A percentile compares a stretch with the other conserved stretches of the same genome.
Conservation (phyloP, 805 yeast species). For the Suhomyces sp. region DNA sequence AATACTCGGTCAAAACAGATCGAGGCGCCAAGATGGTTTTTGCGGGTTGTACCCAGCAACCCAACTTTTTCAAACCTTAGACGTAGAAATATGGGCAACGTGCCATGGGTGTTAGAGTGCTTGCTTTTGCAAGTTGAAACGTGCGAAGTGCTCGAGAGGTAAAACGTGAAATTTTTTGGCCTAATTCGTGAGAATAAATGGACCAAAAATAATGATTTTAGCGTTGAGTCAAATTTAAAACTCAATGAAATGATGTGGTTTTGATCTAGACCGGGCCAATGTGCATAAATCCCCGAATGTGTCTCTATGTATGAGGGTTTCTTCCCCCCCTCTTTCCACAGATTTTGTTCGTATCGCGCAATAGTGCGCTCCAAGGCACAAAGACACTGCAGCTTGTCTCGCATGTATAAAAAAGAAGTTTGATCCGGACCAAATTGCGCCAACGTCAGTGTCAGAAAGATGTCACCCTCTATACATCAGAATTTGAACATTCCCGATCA, state of each 20-base stretch:
- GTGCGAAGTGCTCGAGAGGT: background rate
- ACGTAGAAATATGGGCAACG: background rate
- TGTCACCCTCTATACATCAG: background rate
- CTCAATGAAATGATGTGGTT: background rate
- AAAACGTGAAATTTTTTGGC: too few relatives aligned
- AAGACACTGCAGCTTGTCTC: background rate
- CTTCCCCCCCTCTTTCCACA: background rate
- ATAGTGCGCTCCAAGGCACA: background rate
- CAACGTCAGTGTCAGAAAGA: background rate
- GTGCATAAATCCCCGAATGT: background rate
- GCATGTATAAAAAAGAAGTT: background rate
- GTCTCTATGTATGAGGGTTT: background rate
- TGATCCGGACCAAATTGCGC: background rate
- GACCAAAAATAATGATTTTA: too few relatives aligned
- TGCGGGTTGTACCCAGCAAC: background rate
- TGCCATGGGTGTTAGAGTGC: background rate
- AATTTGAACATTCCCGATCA: conserved; percentile 3
- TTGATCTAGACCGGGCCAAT: background rate
- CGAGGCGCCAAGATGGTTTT: background rate
- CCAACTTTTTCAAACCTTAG: background rate
- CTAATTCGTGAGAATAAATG: background rate
- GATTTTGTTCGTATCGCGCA: background rate
- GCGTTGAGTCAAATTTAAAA: background rate
- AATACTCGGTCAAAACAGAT: background rate
- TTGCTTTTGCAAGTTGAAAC: background rate